Conservation (phyloP, 2,329 filamentous ascomycete species). For the Microascus cirrosus region DNA sequence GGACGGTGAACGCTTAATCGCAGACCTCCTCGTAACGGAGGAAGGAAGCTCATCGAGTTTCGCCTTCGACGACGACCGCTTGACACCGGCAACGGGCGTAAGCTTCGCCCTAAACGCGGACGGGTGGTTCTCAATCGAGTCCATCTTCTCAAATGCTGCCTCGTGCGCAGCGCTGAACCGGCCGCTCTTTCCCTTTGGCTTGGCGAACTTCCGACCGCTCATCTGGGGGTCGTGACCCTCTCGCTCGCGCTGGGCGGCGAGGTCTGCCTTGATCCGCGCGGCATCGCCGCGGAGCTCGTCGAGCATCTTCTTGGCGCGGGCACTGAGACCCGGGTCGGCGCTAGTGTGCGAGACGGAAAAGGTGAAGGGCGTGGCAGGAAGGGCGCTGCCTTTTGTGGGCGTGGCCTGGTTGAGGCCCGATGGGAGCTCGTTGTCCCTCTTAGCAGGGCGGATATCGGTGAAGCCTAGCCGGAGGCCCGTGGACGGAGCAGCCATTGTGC, state of each 20-base stretch:
- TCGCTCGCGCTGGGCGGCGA: conserved; percentile 52
- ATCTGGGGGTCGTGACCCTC: conserved; percentile 29
- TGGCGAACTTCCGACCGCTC: conserved; percentile 59
- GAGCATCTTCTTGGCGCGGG: conserved; percentile 50
- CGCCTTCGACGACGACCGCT: conserved; percentile 19
- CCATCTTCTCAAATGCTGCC: conserved; percentile 93
- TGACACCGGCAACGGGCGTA: conserved; percentile 30
- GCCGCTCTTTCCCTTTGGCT: conserved; percentile 63
- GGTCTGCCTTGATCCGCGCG: conserved; percentile 55
- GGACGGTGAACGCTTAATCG: conserved; percentile 28
- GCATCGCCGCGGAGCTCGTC: conserved; percentile 62
- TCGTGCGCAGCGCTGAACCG: conserved; percentile 81
- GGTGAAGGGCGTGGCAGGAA: conserved; percentile 50
- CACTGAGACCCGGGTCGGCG: conserved; percentile 42
- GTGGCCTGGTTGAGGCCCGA: conserved; percentile 38
- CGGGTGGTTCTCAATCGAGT: conserved; percentile 80
- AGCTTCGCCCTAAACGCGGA: conserved; percentile 56
- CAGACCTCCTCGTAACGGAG: conserved; percentile 7
- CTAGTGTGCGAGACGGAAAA: conserved; percentile 55
- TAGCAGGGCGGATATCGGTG: conserved; percentile 45
- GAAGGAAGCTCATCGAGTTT: conserved; percentile 18
- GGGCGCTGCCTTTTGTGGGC: conserved; percentile 45
- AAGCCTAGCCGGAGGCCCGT: conserved; percentile 78
- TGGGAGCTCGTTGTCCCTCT: conserved; percentile 25
- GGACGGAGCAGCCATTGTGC: conserved; percentile 64